phyloP scores from a whole-genome alignment of 768 basidiomycete species.

The Suillus cothurnatus region DNA sequence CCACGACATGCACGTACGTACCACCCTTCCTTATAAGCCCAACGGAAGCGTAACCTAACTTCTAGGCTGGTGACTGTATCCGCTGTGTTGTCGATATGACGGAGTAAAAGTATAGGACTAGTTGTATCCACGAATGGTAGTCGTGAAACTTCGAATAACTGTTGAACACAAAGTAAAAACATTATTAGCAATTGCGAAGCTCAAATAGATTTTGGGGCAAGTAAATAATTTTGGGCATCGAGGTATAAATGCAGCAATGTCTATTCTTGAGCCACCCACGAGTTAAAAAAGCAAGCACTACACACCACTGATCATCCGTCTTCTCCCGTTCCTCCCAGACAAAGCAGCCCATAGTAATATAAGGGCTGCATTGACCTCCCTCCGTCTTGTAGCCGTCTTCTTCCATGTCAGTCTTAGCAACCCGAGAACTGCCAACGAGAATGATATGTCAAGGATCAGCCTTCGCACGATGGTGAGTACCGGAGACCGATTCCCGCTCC shows the following conservation, averaged over 20 bases:
- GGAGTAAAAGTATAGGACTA: slow-evolving; percentile 9
- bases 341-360: slow-evolving; percentile 71
- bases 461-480: slow-evolving; percentile 69
- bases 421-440: slow-evolving; percentile 66
- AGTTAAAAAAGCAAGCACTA: slow-evolving; percentile 13
- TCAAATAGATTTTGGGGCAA: not conserved
- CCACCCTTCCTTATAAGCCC: not conserved
- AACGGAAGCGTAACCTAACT: slow-evolving; percentile 9
- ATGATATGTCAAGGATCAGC: slow-evolving; percentile 77
- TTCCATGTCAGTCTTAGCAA: slow-evolving; percentile 63
- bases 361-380: slow-evolving; percentile 68
- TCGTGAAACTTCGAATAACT: not conserved
- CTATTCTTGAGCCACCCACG: slow-evolving; percentile 5
- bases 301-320: slow-evolving; percentile 54
- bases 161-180: not conserved
- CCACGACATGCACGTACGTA: slow-evolving; percentile 93
- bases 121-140: slow-evolving; percentile 4
- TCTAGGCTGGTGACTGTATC: slow-evolving; percentile 83
- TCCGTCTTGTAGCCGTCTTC: slow-evolving; percentile 66
- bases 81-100: slow-evolving; percentile 94
- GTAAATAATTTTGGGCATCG: slow-evolving; percentile 3
- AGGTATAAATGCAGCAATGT: slow-evolving; percentile 17
- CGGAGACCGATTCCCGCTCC: slow-evolving; percentile 63
- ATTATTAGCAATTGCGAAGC: not conserved
- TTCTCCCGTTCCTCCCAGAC: slow-evolving; percentile 50